phyloP scores from a whole-genome alignment of 148 eudicot genomes.

The Spergularia bocconei region DNA sequence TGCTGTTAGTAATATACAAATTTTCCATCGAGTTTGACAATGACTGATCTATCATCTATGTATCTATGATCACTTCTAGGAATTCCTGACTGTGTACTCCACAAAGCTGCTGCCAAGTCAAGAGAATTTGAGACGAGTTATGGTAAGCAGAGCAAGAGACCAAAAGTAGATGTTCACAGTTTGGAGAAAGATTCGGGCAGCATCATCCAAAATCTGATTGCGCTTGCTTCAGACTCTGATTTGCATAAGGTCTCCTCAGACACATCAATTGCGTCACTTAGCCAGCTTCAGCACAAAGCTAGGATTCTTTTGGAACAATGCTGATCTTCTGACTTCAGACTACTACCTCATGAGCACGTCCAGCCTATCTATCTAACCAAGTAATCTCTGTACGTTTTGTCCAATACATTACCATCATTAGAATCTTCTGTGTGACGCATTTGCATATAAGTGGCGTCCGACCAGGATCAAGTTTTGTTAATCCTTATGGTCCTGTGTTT shows the following conservation, averaged over 20 bases:
- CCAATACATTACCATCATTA: not conserved
- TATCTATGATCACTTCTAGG: conserved; percentile 44
- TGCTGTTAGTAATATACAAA: not conserved
- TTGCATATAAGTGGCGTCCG: conserved; percentile 18
- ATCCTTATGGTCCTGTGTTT: conserved; percentile 13
- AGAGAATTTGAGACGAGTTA: conserved; percentile 74
- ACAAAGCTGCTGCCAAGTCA: conserved; percentile 72
- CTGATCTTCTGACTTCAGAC: conserved; percentile 7
- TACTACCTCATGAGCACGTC: not conserved
- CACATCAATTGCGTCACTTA: conserved; percentile 25
- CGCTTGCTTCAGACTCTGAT: conserved; percentile 21
- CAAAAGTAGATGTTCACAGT: conserved; percentile 11
- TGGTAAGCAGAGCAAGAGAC: conserved; percentile 37
- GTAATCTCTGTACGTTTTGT: not conserved
- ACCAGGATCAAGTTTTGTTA: conserved; percentile 25
- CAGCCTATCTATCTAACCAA: not conserved
- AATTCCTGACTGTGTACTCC: conserved; percentile 71
- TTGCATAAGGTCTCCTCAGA: conserved; percentile 22
- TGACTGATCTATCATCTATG: too few species aligned
- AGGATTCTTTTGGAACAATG: conserved; percentile 53
- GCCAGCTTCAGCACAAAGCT: conserved; percentile 58
- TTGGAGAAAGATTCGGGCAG: conserved; percentile 32
- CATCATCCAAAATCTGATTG: conserved; percentile 37
- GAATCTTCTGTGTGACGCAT: not conserved
- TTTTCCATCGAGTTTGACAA: not conserved